These are phyloP conservation scores for Talaromyces sp. DNA, from an alignment of 2,329 filamentous ascomycete species.

Conservation along the genomic window DNA sequence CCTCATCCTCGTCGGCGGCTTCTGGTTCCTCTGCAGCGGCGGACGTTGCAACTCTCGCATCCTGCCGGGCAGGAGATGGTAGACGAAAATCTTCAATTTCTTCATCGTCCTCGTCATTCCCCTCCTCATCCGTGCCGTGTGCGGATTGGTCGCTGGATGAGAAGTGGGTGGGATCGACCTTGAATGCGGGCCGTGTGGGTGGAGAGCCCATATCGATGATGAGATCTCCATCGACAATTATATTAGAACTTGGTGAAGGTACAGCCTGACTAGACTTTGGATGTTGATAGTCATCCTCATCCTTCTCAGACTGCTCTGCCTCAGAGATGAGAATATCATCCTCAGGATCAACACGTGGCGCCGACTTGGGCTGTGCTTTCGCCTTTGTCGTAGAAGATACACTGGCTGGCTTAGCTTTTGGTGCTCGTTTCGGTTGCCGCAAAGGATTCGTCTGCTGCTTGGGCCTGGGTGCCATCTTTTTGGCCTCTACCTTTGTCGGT, in stretches of 20 bases:
- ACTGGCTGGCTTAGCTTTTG: constrained; percentile 2
- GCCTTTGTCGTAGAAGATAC: background rate
- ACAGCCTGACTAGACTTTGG: constrained; percentile 29
- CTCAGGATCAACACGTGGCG: constrained; percentile 24
- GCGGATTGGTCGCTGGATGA: constrained; percentile 41
- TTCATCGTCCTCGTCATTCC: constrained; percentile 35
- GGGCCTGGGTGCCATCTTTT: constrained; percentile 23
- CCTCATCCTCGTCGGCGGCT: constrained; percentile 11
- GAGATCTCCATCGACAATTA: constrained; percentile 46
- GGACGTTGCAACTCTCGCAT: constrained; percentile 8
- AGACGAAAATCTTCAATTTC: constrained; percentile 38
- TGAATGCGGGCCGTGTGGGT: constrained; percentile 35
- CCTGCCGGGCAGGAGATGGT: constrained; percentile 34
- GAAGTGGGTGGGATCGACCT: constrained; percentile 41
- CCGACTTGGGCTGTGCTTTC: constrained; percentile 26
- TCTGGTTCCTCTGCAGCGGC: background rate
- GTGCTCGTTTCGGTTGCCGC: constrained; percentile 18
- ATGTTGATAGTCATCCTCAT: constrained; percentile 20
- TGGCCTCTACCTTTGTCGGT: constrained; percentile 27
- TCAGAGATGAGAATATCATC: constrained; percentile 26
- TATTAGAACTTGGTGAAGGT: constrained; percentile 40
- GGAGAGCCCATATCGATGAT: constrained; percentile 50
- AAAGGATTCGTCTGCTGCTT: constrained; percentile 15
- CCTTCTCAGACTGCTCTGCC: constrained; percentile 31
- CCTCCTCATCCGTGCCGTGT: constrained; percentile 32